phyloP scores from a whole-genome alignment of 306 rosid species.

The Neltuma alba region DNA sequence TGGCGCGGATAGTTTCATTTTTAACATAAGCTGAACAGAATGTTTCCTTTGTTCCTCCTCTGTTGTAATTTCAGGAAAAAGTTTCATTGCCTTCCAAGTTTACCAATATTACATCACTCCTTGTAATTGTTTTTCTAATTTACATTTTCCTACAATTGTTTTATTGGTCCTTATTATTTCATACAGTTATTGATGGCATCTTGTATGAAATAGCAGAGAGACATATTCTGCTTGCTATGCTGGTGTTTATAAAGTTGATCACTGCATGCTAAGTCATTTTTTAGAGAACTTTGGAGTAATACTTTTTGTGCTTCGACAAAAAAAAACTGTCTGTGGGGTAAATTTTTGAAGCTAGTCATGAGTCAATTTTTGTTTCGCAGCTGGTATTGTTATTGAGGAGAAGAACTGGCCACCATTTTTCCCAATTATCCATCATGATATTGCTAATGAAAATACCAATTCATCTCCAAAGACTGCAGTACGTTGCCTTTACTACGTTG shows the following conservation, averaged over 20 bases:
- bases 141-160: background rate
- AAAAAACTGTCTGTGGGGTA: background rate
- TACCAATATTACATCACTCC: too few species aligned
- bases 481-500: conserved; percentile 85
- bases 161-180: background rate
- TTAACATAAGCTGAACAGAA: background rate
- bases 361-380: conserved; percentile 57
- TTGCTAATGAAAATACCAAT: conserved; percentile 84
- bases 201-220: background rate
- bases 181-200: background rate
- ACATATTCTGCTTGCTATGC: background rate
- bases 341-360: conserved; percentile 21
- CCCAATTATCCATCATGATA: conserved; percentile 97
- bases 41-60: background rate
- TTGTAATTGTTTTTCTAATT: background rate
- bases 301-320: conserved; percentile 15
- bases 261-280: background rate
- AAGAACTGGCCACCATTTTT: conserved; percentile 99
- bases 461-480: conserved; percentile 84
- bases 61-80: background rate
- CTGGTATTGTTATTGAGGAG: conserved; percentile 91
- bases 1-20: background rate
- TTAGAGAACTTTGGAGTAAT: conserved; percentile 19
- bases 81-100: background rate
- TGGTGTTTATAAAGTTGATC: background rate